A percentile compares a stretch with the other conserved stretches of the same genome.
phyloP scores from a whole-genome alignment of 805 yeast species.

The Candida quercuum region DNA sequence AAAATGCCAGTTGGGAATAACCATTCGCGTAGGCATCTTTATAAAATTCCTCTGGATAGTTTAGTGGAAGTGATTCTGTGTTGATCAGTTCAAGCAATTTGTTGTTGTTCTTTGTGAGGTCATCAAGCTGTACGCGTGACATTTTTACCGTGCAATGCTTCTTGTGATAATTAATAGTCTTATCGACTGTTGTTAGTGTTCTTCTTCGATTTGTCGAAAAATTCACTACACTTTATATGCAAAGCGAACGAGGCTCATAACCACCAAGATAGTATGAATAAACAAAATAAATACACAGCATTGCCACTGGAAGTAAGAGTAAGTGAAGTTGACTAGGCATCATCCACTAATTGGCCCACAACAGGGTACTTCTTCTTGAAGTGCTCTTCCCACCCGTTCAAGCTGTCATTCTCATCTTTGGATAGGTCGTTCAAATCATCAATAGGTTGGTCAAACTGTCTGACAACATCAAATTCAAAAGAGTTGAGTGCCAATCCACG shows the following conservation, averaged over 20 bases:
- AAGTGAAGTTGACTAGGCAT: too few relatives aligned
- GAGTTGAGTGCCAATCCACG: conserved; percentile 88
- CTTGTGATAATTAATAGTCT: neutral
- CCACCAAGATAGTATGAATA: neutral
- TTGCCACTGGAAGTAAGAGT: too few relatives aligned
- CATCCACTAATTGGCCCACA: conserved; percentile 65
- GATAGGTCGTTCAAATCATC: conserved; percentile 64
- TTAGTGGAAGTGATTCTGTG: conserved; percentile 42
- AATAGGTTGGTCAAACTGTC: conserved; percentile 69
- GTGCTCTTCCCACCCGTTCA: conserved; percentile 82
- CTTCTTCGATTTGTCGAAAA: too few relatives aligned
- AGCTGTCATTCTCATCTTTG: conserved; percentile 53
- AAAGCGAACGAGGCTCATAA: neutral
- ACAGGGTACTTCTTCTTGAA: conserved; percentile 77
- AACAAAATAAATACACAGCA: too few relatives aligned
- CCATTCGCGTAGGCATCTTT: conserved; percentile 42
- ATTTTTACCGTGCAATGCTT: conserved; percentile 10
- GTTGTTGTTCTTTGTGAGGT: conserved; percentile 53
- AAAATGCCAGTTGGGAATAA: conserved; percentile 42
- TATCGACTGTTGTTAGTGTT: neutral
- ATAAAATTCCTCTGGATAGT: conserved; percentile 49
- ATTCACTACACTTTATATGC: too few relatives aligned
- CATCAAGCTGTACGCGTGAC: conserved; percentile 43
- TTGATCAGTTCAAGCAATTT: conserved; percentile 56
- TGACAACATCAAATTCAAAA: conserved; percentile 64